Evolutionary conservation across 2,329 filamentous ascomycete species (phyloP).

Genomic region (Pseudogymnoascus sp.): DNA sequence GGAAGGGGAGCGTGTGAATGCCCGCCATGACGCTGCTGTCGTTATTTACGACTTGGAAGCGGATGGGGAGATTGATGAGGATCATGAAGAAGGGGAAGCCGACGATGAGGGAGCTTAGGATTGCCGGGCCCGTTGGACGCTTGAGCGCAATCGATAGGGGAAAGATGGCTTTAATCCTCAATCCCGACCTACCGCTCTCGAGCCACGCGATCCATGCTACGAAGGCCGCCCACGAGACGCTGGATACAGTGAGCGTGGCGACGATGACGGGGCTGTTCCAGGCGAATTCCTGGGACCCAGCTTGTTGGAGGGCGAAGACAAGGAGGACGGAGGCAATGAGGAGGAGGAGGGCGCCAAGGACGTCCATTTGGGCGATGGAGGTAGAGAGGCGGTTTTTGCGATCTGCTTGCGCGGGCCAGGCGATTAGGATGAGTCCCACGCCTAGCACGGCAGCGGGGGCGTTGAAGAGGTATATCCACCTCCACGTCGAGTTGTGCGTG

Average conservation of each 20-base stretch:
- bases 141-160: background rate
- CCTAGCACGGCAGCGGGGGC: conserved; percentile 43
- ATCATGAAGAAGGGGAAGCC: conserved; percentile 51
- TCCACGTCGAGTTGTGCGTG: conserved; percentile 17
- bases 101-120: conserved; percentile 48
- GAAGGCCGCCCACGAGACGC: conserved; percentile 30
- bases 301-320: conserved; percentile 47
- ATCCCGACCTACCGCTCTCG: conserved; percentile 24
- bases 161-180: conserved; percentile 20
- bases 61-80: conserved; percentile 50
- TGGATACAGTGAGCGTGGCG: conserved; percentile 34
- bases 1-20: conserved; percentile 49
- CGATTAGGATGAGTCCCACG: conserved; percentile 37
- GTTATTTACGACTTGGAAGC: conserved; percentile 51
- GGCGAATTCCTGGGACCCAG: conserved; percentile 15
- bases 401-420: conserved; percentile 40
- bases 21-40: conserved; percentile 47
- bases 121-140: conserved; percentile 31
- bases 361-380: conserved; percentile 37
- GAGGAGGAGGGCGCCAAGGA: conserved; percentile 44
- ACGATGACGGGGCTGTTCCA: conserved; percentile 39
- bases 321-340: conserved; percentile 46
- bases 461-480: conserved; percentile 49
- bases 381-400: conserved; percentile 36
- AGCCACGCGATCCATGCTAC: conserved; percentile 34